These are phyloP conservation scores for Talaromyces piceae DNA, from an alignment of 2,329 filamentous ascomycete genomes.

Conservation along the genomic window DNA sequence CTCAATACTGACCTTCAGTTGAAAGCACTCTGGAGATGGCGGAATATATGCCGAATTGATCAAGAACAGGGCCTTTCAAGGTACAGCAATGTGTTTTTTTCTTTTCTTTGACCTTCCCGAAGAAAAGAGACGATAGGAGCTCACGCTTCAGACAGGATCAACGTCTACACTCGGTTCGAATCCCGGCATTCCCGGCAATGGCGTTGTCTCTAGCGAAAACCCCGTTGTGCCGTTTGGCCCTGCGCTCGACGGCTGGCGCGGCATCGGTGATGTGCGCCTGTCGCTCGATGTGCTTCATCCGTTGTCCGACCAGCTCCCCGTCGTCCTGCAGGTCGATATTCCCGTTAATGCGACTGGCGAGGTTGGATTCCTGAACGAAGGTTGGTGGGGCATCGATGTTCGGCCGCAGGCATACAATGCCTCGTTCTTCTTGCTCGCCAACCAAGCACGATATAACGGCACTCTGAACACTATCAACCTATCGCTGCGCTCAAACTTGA, in stretches of 20 bases:
- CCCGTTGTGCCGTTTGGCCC: too few species aligned
- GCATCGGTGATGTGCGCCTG: too few species aligned
- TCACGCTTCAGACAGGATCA: too few species aligned
- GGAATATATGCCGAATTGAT: constrained; percentile 67
- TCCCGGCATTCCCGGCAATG: too few species aligned
- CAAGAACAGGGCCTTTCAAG: constrained; percentile 63
- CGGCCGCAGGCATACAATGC: background rate
- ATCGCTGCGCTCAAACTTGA: background rate
- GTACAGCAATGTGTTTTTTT: constrained; percentile 12
- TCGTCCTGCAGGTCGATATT: background rate
- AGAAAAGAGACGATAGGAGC: background rate
- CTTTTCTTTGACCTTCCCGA: too few species aligned
- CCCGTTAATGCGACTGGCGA: constrained; percentile 27
- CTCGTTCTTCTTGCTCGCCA: background rate
- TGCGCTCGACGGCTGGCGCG: too few species aligned
- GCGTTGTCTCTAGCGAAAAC: too few species aligned
- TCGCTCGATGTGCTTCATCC: background rate
- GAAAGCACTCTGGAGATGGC: constrained; percentile 57
- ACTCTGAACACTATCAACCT: background rate
- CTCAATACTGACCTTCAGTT: background rate
- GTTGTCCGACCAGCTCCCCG: background rate
- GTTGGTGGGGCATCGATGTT: background rate
- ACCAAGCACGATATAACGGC: too few species aligned
- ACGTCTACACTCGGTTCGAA: too few species aligned
- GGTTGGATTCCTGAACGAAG: background rate